Evolutionary conservation across 176 grass and related monocot species (phyloP).

Genomic region (Triticum timopheevii): DNA sequence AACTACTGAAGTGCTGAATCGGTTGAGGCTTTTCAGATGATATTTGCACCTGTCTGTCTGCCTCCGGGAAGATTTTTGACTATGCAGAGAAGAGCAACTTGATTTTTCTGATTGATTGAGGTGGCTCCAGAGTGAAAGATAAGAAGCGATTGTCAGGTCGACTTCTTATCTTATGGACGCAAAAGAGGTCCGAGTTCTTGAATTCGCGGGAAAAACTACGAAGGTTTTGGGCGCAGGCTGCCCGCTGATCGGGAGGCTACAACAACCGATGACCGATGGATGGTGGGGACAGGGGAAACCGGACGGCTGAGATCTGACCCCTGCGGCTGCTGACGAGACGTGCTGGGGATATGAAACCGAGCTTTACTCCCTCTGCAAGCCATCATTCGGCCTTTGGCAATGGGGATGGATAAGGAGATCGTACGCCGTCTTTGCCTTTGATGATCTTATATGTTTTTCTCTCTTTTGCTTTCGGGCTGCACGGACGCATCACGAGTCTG

Average conservation of each 20-base stretch:
- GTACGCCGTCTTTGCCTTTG: background rate
- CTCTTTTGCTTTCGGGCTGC: constrained; percentile 11
- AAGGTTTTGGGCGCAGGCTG: background rate
- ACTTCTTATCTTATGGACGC: too few relatives aligned
- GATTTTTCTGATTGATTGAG: background rate
- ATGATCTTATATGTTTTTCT: background rate
- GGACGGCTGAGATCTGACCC: constrained; percentile 17
- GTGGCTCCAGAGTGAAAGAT: background rate
- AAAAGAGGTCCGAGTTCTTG: background rate
- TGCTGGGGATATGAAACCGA: background rate
- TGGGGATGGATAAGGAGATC: constrained; percentile 25
- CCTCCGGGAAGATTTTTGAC: background rate
- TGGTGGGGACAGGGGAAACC: background rate
- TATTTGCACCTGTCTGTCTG: background rate
- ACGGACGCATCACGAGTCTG: constrained; percentile 10
- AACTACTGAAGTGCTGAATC: constrained; percentile 22
- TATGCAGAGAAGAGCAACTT: background rate
- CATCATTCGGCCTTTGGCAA: background rate
- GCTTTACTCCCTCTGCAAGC: constrained; percentile 7
- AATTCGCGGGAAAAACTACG: background rate
- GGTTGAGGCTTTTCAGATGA: constrained; percentile 4
- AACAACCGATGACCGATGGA: constrained; percentile 33
- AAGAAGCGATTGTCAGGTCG: background rate
- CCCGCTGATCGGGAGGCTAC: background rate
- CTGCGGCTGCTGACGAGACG: background rate